Evolutionary conservation across 495 filamentous ascomycete genomes (phyloP).

Genomic region (Lindgomyces ingoldianus): DNA sequence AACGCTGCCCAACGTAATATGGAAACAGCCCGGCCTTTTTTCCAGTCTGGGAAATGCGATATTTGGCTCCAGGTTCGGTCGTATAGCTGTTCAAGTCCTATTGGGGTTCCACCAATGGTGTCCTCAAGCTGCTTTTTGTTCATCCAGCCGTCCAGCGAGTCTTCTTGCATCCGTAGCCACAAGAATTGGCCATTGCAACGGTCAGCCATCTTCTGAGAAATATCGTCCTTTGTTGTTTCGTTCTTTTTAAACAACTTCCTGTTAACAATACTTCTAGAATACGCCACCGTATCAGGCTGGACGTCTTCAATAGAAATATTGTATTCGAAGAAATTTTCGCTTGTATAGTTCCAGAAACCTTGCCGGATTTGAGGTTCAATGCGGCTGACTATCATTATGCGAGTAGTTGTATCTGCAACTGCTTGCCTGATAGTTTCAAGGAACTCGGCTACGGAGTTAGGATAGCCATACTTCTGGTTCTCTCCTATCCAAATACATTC

Average conservation of each 20-base stretch:
- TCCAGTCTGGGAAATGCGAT: no score
- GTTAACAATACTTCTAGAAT: not conserved
- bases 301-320: not conserved
- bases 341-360: no score
- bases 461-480: no score
- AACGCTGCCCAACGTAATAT: slow-evolving; percentile 1
- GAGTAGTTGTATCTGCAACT: not conserved
- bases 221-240: no score
- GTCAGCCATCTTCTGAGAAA: not conserved
- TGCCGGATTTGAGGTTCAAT: slow-evolving; percentile 1
- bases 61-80: not conserved
- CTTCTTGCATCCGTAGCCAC: not conserved
- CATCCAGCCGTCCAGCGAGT: not conserved
- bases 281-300: not conserved
- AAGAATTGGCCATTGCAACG: not conserved
- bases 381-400: not conserved
- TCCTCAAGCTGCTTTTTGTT: not conserved
- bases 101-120: not conserved
- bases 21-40: not conserved
- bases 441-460: no score
- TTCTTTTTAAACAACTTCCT: not conserved
- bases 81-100: not conserved
- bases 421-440: not conserved
- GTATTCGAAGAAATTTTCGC: not conserved
- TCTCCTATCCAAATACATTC: not conserved